Conservation (phyloP, 2,329 filamentous ascomycete genomes). For the Pseudogymnoascus sp. region DNA sequence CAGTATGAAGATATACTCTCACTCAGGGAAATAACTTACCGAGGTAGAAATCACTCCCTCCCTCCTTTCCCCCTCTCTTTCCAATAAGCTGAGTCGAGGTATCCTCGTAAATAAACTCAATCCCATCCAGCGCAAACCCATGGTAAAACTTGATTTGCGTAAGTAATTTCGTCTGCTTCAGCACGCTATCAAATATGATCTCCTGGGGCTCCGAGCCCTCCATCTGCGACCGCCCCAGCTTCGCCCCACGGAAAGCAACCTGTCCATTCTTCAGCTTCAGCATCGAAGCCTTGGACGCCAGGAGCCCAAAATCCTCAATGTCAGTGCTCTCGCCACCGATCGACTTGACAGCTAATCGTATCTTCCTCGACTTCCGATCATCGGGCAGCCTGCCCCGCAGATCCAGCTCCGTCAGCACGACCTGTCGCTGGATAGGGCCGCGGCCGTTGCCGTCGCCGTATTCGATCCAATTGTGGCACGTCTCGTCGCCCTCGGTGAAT, state of each 20-base stretch:
- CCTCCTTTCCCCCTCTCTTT: conserved; percentile 61
- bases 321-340: conserved; percentile 64
- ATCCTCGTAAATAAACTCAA: conserved; percentile 93
- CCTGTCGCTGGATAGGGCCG: conserved; percentile 57
- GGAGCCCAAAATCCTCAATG: conserved; percentile 64
- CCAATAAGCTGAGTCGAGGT: conserved; percentile 78
- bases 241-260: conserved; percentile 65
- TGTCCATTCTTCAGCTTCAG: conserved; percentile 70
- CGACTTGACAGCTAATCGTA: conserved; percentile 69
- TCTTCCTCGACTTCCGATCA: conserved; percentile 58
- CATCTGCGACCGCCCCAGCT: conserved; percentile 63
- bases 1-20: conserved; percentile 8
- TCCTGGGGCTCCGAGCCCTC: conserved; percentile 63
- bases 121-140: conserved; percentile 66
- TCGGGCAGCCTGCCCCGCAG: conserved; percentile 64
- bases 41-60: conserved; percentile 67
- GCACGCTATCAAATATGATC: conserved; percentile 62
- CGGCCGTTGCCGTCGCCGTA: conserved; percentile 55
- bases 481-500: conserved; percentile 67
- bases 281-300: conserved; percentile 61
- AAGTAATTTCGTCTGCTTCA: conserved; percentile 62
- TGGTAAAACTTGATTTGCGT: conserved; percentile 69
- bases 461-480: conserved; percentile 76
- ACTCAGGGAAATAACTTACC: conserved; percentile 43
- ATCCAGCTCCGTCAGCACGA: conserved; percentile 66